A percentile compares a stretch with the other conserved stretches of the same genome.
Conservation (phyloP, 2,329 filamentous ascomycete species). For the Trichothecium sympodiale region DNA sequence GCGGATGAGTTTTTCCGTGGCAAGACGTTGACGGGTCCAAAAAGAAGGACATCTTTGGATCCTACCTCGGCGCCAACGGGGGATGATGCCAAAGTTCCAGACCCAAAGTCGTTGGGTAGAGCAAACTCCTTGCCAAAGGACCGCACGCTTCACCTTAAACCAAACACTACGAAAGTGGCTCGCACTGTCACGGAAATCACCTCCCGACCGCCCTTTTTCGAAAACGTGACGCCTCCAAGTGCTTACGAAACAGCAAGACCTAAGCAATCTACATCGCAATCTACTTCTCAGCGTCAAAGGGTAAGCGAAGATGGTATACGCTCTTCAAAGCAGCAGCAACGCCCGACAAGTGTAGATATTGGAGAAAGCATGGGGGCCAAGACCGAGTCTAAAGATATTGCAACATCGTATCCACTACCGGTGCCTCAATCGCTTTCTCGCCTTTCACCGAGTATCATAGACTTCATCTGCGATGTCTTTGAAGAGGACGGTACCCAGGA, state of each 20-base stretch:
- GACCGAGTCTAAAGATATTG: neutral
- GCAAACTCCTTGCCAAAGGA: too few relatives aligned
- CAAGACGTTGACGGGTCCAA: constrained; percentile 14
- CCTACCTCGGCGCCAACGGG: constrained; percentile 13
- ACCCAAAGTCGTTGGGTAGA: too few relatives aligned
- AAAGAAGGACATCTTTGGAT: constrained; percentile 19
- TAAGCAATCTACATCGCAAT: neutral
- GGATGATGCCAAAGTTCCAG: constrained; percentile 15
- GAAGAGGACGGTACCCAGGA: constrained; percentile 42
- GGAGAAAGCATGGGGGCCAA: neutral
- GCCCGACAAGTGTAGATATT: neutral
- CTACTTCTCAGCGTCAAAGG: neutral
- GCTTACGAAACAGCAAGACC: constrained; percentile 8
- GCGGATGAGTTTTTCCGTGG: too few relatives aligned
- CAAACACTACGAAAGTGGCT: constrained; percentile 12
- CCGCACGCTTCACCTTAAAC: constrained; percentile 17
- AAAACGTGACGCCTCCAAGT: constrained; percentile 20
- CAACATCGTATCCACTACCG: constrained; percentile 7
- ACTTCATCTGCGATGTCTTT: constrained; percentile 50
- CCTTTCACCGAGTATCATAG: constrained; percentile 43
- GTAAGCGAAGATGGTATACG: neutral
- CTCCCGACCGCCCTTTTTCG: constrained; percentile 24
- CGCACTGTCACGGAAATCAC: constrained; percentile 23
- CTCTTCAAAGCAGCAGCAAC: neutral
- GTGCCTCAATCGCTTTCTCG: constrained; percentile 46